Evolutionary conservation across 495 filamentous ascomycete genomes (phyloP).

Genomic region (Darksidea phi): DNA sequence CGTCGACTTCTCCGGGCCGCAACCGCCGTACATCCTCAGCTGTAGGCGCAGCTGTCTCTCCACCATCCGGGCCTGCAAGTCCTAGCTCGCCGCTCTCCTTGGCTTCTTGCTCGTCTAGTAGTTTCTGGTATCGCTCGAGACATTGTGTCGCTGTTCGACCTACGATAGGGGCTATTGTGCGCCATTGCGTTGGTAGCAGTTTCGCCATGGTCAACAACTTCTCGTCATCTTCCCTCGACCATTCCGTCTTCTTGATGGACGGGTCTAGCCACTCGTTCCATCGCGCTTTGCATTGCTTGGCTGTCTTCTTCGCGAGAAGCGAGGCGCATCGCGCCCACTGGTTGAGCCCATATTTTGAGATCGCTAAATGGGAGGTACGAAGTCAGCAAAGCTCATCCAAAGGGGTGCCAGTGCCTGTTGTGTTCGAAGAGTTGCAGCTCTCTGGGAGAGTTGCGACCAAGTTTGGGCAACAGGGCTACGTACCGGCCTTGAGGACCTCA

Average conservation of each 20-base stretch:
- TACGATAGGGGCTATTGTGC: constrained; percentile 86
- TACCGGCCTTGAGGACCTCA: constrained; percentile 95
- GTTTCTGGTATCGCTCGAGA: constrained; percentile 92
- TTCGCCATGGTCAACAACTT: constrained; percentile 94
- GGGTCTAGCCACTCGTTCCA: constrained; percentile 99
- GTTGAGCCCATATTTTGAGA: constrained; percentile 59
- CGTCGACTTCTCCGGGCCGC: constrained; percentile 86
- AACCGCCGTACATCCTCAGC: constrained; percentile 91
- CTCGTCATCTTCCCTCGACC: constrained; percentile 98
- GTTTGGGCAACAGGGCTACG: no score
- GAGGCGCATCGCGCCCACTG: constrained; percentile 99
- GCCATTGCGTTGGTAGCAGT: constrained; percentile 99
- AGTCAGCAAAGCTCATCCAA: no score
- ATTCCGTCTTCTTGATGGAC: constrained; percentile 95
- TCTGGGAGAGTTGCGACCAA: no score
- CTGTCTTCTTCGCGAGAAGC: constrained; percentile 92
- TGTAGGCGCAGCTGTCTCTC: constrained; percentile 80
- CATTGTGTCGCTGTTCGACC: constrained; percentile 96
- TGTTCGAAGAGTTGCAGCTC: no score
- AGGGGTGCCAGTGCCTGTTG: no score
- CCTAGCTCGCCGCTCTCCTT: constrained; percentile 82
- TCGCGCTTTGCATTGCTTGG: constrained; percentile 97
- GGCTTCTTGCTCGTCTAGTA: constrained; percentile 93
- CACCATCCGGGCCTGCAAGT: constrained; percentile 81
- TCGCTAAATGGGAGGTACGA: no score